Evolutionary conservation across 106 monocot genomes (phyloP), one percentile per base, ranked within the genome.

Genomic region (Dioscorea alata): DNA sequence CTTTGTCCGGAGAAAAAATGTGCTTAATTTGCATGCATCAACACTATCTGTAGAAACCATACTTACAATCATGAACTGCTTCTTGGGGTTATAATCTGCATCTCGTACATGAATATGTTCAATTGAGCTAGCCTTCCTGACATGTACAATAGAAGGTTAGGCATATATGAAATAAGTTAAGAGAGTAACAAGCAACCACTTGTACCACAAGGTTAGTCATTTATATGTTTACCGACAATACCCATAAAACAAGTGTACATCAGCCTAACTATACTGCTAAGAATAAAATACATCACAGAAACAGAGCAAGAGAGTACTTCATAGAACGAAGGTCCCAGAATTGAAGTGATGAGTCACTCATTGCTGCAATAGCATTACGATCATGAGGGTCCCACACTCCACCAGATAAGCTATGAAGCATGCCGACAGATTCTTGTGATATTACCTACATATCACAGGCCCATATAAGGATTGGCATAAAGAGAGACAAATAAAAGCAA

Each of bases 361-460:
- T 84, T 59, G 82, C 74, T 49, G 88, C 81, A 77, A 96, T 66
- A 52, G 79, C 60, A 80, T 91, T 88, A 22, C 67, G 73, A 64
- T 91, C 86, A 82, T 96, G 95, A 22, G 95, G 95, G 65, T 96
- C 95, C 95, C 95, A 96, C 48, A 88, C 76, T 68, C 95, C 95
- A 71, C 91, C 95, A 69, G 81, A 88, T 75, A 96, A 78, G 63
- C 72, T 84, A 71, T 88, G 85, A 71, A 79, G 83, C 83, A 86
- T 82, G 19, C 88, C 95, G 76, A 84, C 78, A 71, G 95, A 91
- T 61, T 89, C 88, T 78, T 91, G 79, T 61, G 91, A 83, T 75
- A 91, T 79, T 54, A 91, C 88, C 94, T 94, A 74, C 61, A 80
- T 58, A 23, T 64, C 21, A 71, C 23, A 34, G 70, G 71, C 8